Evolutionary conservation across 2,329 filamentous ascomycete species (phyloP), one percentile per base, ranked within the genome.

Genomic region (Diaporthe citri): DNA sequence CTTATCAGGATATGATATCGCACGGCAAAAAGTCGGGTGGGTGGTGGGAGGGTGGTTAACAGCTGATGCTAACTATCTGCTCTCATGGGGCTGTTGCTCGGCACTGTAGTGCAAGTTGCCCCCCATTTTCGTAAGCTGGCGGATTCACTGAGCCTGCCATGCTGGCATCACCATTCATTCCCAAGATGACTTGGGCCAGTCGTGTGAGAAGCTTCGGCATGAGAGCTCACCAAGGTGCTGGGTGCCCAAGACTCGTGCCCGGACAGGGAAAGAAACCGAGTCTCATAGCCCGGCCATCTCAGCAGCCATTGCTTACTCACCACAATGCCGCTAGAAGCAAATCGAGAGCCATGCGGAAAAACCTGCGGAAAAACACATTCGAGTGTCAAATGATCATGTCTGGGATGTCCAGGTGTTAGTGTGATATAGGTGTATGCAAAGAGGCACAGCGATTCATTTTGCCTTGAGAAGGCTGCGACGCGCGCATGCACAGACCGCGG

Each of bases 401-500:
- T 22, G n/a, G 64, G 34, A 22, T 55, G 43, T 8, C 34, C 10
- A 55, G 34, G 34, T 52, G n/a, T 28, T 20, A 31, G 39, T 13
- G 39, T n/a, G 64, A 12, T n/a, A 52, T 41, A 52, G 64, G 31
- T 52, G 48, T 55, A 4, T 55, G 64, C n/a, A 22, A 39, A 39
- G 34, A 39, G 34, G 34, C 64, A 69, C 64, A 55, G 48, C 48
- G 48, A 41, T 34, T 55, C 34, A 22, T n/a, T 55, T 41, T 28
- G 48, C n/a, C n/a, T 25, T 15, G 34, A 34, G 48, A 31, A 34
- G 62, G 34, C 64, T 28, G 48, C 34, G 34, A 36, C 34, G 22
- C 51, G 34, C 34, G 12, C 48, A 69, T 28, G 64, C 64, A 69
- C 64, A 69, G 64, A 55, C 64, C 46, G 46, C 46, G 46, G 31